Base-by-base conservation (phyloP, 495 filamentous ascomycete species). In the Neurospora sp. region DNA sequence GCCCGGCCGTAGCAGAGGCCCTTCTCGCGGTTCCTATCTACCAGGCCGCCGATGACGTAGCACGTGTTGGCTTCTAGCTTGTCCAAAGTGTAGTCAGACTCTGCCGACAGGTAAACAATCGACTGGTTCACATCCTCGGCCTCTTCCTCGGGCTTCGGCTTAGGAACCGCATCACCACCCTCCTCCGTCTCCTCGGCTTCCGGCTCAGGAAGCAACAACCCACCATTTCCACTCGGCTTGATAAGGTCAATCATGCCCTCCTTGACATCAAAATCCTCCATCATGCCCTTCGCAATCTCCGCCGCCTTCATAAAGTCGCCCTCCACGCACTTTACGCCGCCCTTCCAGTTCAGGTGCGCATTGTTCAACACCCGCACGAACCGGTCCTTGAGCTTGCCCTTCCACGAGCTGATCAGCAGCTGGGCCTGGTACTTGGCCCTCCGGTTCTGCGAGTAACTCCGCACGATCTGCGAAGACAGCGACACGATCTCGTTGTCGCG, bases 1-100 rank as follows among this genome's bases (percentile, higher is more conserved):
- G 96, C 96, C 48, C 90, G 86, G 76, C 92, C 91, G 85, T 97
- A 94, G 84, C 96, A 98, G 14, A 97, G 83, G 1, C 92, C 94
- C 82, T 99, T 99, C 80, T 99, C 89, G 31, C 96, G 86, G 78
- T 99, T 99, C 82, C 92, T 92, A 79, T 99, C 96, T 35, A 99
- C 96, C 37, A 99, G 83, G 0, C 95, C 96, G 23, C 96, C 96
- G 72, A 99, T 92, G 42, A 99, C 92, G 78, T 99, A 99, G 62
- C 88, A 94, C 44, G 90, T 93, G 83, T 94, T 91, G 0, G 93
- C 91, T 81, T 92, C 92, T 35, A 98, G 86, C 69, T 91, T 85
- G 1, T 90, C 88, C 39, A 99, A 82, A 0, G 92, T 97, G 70
- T 97, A 85, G 0, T 91, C 88, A 59, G 92, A 94, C 78, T 98